Conservation (phyloP, 768 basidiomycete genomes). For the Lactarius sanguifluus region DNA sequence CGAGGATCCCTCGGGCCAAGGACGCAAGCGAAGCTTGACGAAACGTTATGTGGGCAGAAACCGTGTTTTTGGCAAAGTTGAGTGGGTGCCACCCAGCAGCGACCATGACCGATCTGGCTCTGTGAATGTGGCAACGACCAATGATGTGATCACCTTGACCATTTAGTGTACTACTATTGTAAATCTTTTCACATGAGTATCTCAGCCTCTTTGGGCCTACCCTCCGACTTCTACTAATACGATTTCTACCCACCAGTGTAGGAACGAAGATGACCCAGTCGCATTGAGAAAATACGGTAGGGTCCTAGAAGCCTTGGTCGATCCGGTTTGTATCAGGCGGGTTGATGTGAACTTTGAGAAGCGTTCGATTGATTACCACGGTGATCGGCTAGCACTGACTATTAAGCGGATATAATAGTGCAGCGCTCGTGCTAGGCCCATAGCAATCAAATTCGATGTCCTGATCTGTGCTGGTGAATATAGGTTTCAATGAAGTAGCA, state of each 20-base stretch:
- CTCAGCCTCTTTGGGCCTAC: background rate
- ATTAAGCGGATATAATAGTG: too few relatives aligned
- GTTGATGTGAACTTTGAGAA: background rate
- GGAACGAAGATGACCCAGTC: background rate
- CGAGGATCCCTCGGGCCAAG: conserved; percentile 40
- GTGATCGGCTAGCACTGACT: too few relatives aligned
- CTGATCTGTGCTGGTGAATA: too few relatives aligned
- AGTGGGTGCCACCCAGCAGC: conserved; percentile 8
- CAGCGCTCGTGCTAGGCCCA: too few relatives aligned
- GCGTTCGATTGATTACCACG: background rate
- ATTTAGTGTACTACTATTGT: conserved; percentile 1
- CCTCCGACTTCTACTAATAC: background rate
- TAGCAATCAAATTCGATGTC: too few relatives aligned
- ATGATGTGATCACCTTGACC: conserved; percentile 5
- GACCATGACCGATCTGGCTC: conserved; percentile 1
- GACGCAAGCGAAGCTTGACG: conserved; percentile 35
- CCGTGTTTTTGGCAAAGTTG: background rate
- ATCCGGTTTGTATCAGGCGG: background rate
- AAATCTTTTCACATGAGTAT: background rate
- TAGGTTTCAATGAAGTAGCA: too few relatives aligned
- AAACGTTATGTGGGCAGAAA: background rate
- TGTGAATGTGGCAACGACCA: conserved; percentile 13
- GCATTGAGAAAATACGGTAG: background rate
- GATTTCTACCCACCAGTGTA: background rate
- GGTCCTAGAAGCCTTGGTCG: background rate